Evolutionary conservation across 2,329 filamentous ascomycete species (phyloP), one percentile per base, ranked within the genome.

Genomic region (Teratosphaeria destructans): DNA sequence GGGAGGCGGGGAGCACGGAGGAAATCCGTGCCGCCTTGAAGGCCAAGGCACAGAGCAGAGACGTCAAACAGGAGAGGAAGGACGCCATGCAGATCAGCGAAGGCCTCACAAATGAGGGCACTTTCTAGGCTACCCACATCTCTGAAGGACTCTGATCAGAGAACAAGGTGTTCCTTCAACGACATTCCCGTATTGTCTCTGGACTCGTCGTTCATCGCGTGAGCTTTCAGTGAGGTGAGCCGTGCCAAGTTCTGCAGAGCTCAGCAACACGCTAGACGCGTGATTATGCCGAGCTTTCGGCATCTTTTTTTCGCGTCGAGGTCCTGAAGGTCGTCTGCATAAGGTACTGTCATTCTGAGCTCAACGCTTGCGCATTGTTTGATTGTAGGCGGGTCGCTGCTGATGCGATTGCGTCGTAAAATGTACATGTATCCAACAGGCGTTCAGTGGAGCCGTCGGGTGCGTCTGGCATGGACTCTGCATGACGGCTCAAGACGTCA

Each of bases 1-100:
- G 75, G 76, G 66, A 69, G 52, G 37, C 57, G 2, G 64, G 71
- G 35, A 72, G 65, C 57, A 73, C 76, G 61, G 66, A 73, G 57
- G 74, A 77, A 54, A 77, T 78, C 34, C 68, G 76, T 19, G 74
- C 76, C 58, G 75, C 75, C 55, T 62, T 78, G 57, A 73, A 74
- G 68, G 73, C 72, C 0, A 77, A 77, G 71, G 66, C 68, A 16
- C 62, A 62, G 54, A 70, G 67, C 58, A 58, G 64, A 23, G 67
- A 68, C 47, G 67, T 70, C 49, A 64, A 67, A 57, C 60, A 59
- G 43, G 62, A 67, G 29, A 59, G 68, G 29, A 61, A 63, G 53
- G 60, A 62, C 10, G 68, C 66, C 5, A 63, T 64, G 43, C 16
- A 49, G 19, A n/a, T 49, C n/a, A 49, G 43, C 19, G 43, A 49